Base-by-base conservation (phyloP, 148 eudicot species). In the Rhododendron henanense region DNA sequence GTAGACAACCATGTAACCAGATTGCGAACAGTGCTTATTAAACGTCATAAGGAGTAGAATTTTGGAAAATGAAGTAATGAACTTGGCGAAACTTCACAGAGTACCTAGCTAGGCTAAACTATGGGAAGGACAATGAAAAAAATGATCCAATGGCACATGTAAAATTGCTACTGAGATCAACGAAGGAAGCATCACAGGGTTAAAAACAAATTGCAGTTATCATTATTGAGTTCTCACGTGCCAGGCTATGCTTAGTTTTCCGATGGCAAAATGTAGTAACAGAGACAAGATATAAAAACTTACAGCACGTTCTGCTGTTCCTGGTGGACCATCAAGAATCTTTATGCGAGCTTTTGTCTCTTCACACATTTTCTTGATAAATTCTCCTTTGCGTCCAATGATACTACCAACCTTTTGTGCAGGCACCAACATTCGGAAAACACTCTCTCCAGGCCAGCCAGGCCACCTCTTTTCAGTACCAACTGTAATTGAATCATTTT, bases 381-480 rank as follows among this genome's bases (percentile, higher is more conserved):
- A 92, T 90, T 96, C 99, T 33, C 99, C 99, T 91, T 95, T 96
- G 74, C 99, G 98, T 47, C 99, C 99, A 88, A 96, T 96, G 81
- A 96, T 92, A 85, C 97, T 90, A n/a, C 99, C 99, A 87, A 96
- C 98, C 84, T 92, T 95, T 51, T 95, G 97, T 37, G 86, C 93
- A 75, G 99, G 99, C 31, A 95, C 94, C 91, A 96, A 87, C 90
- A 96, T 92, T 90, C 99, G 90, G 81, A 95, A 96, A 39, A 96
- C 98, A 87, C 92, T 94, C 89, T 96, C 97, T 73, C 99, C 99
- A 25, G 99, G 99, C 99, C 99, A 96, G 63, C 99, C 99, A 87
- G 99, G 99, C 99, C 99, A 96, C 85, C 89, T 96, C 84, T 95
- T 94, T 81, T 94, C 97, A 83, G 69, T 92, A 31, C 25, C 88